A percentile compares a stretch with the other conserved stretches of the same genome.
Conservation (phyloP, 306 rosid species). For the Malus sieversii region DNA sequence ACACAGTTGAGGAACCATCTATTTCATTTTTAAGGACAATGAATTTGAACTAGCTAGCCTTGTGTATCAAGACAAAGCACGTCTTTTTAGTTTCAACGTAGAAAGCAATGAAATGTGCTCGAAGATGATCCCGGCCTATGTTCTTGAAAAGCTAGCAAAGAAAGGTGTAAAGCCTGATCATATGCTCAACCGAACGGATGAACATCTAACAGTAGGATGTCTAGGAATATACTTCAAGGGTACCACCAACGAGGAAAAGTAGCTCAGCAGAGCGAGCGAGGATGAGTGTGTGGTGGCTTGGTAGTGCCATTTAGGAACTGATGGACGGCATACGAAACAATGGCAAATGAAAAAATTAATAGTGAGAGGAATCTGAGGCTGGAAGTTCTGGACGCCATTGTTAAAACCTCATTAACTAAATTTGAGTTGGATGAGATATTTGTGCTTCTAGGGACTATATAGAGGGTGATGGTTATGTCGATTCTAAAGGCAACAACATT, state of each 20-base stretch:
- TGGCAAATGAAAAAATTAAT: constrained; percentile 3
- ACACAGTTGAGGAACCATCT: not conserved
- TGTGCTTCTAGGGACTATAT: not conserved
- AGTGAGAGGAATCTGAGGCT: constrained; percentile 14
- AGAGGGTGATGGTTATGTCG: not conserved
- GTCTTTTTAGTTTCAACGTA: not conserved
- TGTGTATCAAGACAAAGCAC: not conserved
- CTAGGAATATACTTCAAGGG: not conserved
- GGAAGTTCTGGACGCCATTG: not conserved
- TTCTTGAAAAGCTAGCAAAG: not conserved
- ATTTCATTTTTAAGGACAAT: not conserved
- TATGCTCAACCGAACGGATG: not conserved
- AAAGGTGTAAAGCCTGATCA: not conserved
- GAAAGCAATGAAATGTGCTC: not conserved
- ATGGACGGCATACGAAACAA: not conserved
- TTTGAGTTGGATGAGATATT: not conserved
- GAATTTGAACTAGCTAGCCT: not conserved
- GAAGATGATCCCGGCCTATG: not conserved
- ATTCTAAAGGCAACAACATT: not conserved
- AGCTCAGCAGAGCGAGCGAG: not conserved
- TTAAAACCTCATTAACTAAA: not conserved
- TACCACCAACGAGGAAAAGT: not conserved
- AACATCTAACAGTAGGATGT: not conserved
- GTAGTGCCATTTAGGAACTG: not conserved
- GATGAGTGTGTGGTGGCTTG: constrained; percentile 7